These are phyloP conservation scores for Phlegmacium glaucopus DNA, from an alignment of 768 basidiomycete genomes.

Conservation along the genomic window DNA sequence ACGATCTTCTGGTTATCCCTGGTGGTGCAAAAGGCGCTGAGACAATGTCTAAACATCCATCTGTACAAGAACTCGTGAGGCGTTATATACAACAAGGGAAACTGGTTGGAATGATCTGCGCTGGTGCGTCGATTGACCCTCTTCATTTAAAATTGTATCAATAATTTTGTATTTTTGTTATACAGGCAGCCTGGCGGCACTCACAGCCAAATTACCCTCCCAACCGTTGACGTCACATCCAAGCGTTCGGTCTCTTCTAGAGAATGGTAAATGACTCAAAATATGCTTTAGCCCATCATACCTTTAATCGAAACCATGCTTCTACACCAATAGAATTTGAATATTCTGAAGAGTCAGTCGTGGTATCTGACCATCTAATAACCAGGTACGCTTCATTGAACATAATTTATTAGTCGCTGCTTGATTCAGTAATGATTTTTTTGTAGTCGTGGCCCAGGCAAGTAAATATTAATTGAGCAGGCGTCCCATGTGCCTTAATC, in stretches of 20 bases:
- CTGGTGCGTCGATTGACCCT: conserved; percentile 44
- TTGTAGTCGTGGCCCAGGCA: conserved; percentile 69
- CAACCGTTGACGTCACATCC: conserved; percentile 81
- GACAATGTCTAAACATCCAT: conserved; percentile 55
- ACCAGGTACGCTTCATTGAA: conserved; percentile 54
- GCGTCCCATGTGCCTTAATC: neutral
- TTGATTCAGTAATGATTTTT: neutral
- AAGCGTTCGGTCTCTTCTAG: conserved; percentile 58
- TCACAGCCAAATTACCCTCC: conserved; percentile 52
- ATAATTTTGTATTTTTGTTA: neutral
- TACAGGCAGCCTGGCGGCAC: conserved; percentile 67
- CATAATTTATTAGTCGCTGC: neutral
- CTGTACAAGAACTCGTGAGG: conserved; percentile 62
- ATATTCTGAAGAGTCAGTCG: conserved; percentile 71
- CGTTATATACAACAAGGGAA: conserved; percentile 52
- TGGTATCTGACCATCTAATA: conserved; percentile 67
- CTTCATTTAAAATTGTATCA: neutral
- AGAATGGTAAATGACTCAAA: conserved; percentile 36
- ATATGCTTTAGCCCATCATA: neutral
- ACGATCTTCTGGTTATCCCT: conserved; percentile 70
- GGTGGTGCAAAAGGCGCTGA: conserved; percentile 79
- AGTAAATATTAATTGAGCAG: conserved; percentile 11
- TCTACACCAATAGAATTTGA: conserved; percentile 51
- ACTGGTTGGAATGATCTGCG: conserved; percentile 82
- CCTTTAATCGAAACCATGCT: neutral